Base-by-base conservation (phyloP, 306 rosid species). In the Dryas alaskensis region DNA sequence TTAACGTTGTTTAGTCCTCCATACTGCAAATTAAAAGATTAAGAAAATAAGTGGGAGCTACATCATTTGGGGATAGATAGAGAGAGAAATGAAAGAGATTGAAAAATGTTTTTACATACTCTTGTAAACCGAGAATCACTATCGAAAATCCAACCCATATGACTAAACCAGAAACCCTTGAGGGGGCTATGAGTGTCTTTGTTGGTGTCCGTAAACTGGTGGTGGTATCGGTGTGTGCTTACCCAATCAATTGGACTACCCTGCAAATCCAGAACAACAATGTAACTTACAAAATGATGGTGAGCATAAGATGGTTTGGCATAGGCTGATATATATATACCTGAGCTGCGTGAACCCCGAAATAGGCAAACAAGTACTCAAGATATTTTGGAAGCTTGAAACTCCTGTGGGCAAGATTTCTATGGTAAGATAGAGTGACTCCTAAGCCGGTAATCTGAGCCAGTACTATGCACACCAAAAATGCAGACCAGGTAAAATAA, bases 171-270 rank as follows among this genome's bases (percentile, higher is more conserved):
- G 78, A 92, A 90, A 39, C 98, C 98, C 75, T 88, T 92, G 6
- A 37, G 73, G 31, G 98, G 98, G 70, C 91, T 92, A 78, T 92
- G 96, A 53, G 92, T 90, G 67, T 92, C 96, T 83, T 82, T 85
- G 37, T 88, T 90, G 16, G 98, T 84, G 76, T 92, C 98, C 69
- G 92, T 86, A 50, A 86, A 92, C 63, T 88, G 98, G 80, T 92
- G 96, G 31, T 92, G 96, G 78, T 84, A 88, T 67, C 98, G 87
- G 73, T 92, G 95, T 5, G 96, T 92, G 77, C 96, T 92, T 37
- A 92, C 98, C 96, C 98, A 92, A 52, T 90, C 95, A 54, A 90
- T 86, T 22, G 98, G 98, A 64, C 78, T 92, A 6, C 96, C 96
- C 98, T 92, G 62, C 75, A 81, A n/a, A 27, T 5, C 70, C 59